These are phyloP conservation scores for Barbarea vulgaris DNA, from an alignment of 345 rosid genomes.

Conservation along the genomic window DNA sequence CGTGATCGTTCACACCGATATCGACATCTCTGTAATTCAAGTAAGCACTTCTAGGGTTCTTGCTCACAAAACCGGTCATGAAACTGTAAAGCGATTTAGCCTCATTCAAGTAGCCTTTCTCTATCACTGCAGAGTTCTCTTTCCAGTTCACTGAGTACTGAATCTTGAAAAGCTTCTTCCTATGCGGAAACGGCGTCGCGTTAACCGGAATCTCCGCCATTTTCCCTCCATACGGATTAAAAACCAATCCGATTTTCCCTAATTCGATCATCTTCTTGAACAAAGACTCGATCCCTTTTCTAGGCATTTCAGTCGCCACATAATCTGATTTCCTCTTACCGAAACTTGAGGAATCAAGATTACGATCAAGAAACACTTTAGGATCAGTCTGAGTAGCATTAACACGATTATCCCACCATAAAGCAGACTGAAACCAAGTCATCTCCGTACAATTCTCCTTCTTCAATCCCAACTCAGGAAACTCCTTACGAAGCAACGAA, in stretches of 20 bases:
- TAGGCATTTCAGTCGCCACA: slow-evolving; percentile 45
- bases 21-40: slow-evolving; percentile 63
- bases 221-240: slow-evolving; percentile 67
- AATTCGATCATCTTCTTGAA: slow-evolving; percentile 57
- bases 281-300: slow-evolving; percentile 40
- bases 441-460: slow-evolving; percentile 51
- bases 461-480: slow-evolving; percentile 56
- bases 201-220: slow-evolving; percentile 47
- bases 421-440: slow-evolving; percentile 62
- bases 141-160: slow-evolving; percentile 54
- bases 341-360: slow-evolving; percentile 36
- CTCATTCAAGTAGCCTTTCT: slow-evolving; percentile 28
- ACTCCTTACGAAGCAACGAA: slow-evolving; percentile 39
- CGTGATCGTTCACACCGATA: slow-evolving; percentile 44
- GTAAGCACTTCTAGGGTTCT: slow-evolving; percentile 64
- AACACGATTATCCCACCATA: slow-evolving; percentile 51
- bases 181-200: slow-evolving; percentile 62
- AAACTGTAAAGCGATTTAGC: slow-evolving; percentile 46
- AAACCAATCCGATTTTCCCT: slow-evolving; percentile 54
- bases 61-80: slow-evolving; percentile 66
- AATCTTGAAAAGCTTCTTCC: slow-evolving; percentile 60
- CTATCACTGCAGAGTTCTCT: slow-evolving; percentile 39
- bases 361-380: slow-evolving; percentile 46
- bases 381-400: slow-evolving; percentile 42
- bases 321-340: slow-evolving; percentile 74